Evolutionary conservation across 371 early-diverging fungal genomes (phyloP).

Genomic region (Mortierella sp.): DNA sequence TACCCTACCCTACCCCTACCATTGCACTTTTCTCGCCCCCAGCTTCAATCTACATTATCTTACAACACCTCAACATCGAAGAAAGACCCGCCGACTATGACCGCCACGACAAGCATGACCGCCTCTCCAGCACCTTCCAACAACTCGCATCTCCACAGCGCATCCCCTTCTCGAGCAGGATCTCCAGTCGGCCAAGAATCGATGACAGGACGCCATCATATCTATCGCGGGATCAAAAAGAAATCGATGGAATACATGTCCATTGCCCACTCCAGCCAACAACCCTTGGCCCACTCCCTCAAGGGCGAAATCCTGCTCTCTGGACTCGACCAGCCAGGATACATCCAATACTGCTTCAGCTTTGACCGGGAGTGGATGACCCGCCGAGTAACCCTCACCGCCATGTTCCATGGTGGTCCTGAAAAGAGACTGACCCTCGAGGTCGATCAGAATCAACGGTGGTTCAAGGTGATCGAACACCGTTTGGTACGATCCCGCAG

Average conservation of each 20-base stretch:
- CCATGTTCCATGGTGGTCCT: constrained; percentile 28
- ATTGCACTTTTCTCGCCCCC: too few relatives aligned
- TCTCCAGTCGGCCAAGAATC: constrained; percentile 11
- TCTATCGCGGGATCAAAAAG: constrained; percentile 37
- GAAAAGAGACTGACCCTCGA: constrained; percentile 35
- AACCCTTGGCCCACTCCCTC: constrained; percentile 34
- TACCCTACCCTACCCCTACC: not conserved
- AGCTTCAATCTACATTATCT: not conserved
- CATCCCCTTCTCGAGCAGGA: constrained; percentile 11
- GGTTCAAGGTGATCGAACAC: constrained; percentile 45
- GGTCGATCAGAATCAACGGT: constrained; percentile 39
- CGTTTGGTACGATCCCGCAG: constrained; percentile 36
- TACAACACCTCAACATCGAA: not conserved
- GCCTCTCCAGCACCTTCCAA: constrained; percentile 18
- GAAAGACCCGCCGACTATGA: not conserved
- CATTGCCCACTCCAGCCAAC: constrained; percentile 32
- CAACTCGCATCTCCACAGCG: not conserved
- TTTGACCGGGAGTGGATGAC: constrained; percentile 49
- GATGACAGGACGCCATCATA: constrained; percentile 26
- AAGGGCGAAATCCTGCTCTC: constrained; percentile 50
- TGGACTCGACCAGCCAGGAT: constrained; percentile 26
- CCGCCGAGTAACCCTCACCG: constrained; percentile 31
- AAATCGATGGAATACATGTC: constrained; percentile 53
- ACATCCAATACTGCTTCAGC: constrained; percentile 38
- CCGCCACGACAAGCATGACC: constrained; percentile 14